Evolutionary conservation across 2,329 filamentous ascomycete genomes (phyloP), one percentile per base, ranked within the genome.

Genomic region (Trichophyton simii): DNA sequence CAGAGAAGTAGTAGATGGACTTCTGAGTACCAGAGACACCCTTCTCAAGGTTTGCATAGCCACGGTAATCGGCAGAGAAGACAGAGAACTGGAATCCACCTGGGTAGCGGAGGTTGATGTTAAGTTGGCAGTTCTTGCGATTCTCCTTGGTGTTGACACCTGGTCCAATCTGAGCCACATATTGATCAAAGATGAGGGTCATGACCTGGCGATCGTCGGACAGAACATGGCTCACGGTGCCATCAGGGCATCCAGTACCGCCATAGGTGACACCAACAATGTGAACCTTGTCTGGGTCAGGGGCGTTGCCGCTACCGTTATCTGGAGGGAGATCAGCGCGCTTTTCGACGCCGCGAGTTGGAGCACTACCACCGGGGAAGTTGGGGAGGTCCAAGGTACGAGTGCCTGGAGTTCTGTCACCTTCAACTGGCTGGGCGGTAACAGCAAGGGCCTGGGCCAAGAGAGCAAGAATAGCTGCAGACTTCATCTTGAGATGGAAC

Each of bases 1-100:
- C 79, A 57, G 78, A 79, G 72, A 81, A 82, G 71, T 81, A 82
- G 72, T 82, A 82, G 38, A 76, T 80, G 13, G 79, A 78, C 71
- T 79, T 79, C 66, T 79, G 75, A 20, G 73, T 75, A 57, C 78
- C 80, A 3, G 70, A 76, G 58, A 80, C 73, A 34, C 77, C 78
- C 64, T 71, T 69, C 41, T 79, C 73, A 58, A 82, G 72, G 63
- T 70, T 66, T 58, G 77, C 76, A 65, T 80, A 81, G 59, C 80
- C 80, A 67, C 79, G 78, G 73, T 80, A 81, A 64, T 79, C 76
- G 65, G 78, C 78, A 61, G 75, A 77, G 66, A 81, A 75, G 66
- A 82, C 69, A 58, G 77, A 79, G 73, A 79, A 81, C 70, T 80
- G 78, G 74, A 79, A 81, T 59, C 79, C 79, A 60, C 72, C 72